A percentile compares a stretch with the other conserved stretches of the same genome.
phyloP scores from a whole-genome alignment of 768 basidiomycete species.

The Amanita exitialis region DNA sequence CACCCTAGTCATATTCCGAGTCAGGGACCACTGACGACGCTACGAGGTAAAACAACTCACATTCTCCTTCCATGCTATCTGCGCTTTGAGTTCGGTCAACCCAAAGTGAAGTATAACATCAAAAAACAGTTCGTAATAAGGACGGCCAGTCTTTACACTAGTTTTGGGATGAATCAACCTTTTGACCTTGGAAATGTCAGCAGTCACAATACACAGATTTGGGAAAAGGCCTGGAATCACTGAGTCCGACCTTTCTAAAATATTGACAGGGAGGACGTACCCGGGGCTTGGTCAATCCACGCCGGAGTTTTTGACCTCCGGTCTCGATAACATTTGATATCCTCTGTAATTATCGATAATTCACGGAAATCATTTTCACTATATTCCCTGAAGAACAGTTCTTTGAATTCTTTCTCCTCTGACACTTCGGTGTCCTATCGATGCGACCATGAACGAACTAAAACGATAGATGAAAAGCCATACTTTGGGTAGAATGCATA shows the following conservation, averaged over 20 bases:
- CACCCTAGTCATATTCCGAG: conserved; percentile 8
- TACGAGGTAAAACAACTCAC: conserved; percentile 12
- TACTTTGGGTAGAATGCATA: conserved; percentile 9
- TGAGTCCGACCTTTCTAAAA: background rate
- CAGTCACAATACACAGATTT: conserved; percentile 14
- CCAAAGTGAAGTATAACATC: conserved; percentile 34
- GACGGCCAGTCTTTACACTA: background rate
- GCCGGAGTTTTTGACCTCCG: conserved; percentile 8
- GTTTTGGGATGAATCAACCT: background rate
- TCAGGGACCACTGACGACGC: background rate
- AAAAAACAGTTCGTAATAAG: conserved; percentile 20
- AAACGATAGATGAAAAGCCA: background rate
- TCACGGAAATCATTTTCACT: conserved; percentile 7
- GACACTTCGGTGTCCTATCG: conserved; percentile 15
- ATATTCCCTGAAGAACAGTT: conserved; percentile 3
- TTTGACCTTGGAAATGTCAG: conserved; percentile 11
- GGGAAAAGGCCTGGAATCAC: conserved; percentile 9
- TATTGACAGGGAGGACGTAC: conserved; percentile 2
- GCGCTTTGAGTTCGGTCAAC: conserved; percentile 33
- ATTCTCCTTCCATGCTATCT: conserved; percentile 33
- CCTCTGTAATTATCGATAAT: conserved; percentile 3
- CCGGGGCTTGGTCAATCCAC: conserved; percentile 15
- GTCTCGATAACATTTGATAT: conserved; percentile 14
- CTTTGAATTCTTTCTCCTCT: conserved; percentile 15
- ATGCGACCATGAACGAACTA: background rate